phyloP scores from a whole-genome alignment of 2,329 filamentous ascomycete species.

The Penicillium freii region DNA sequence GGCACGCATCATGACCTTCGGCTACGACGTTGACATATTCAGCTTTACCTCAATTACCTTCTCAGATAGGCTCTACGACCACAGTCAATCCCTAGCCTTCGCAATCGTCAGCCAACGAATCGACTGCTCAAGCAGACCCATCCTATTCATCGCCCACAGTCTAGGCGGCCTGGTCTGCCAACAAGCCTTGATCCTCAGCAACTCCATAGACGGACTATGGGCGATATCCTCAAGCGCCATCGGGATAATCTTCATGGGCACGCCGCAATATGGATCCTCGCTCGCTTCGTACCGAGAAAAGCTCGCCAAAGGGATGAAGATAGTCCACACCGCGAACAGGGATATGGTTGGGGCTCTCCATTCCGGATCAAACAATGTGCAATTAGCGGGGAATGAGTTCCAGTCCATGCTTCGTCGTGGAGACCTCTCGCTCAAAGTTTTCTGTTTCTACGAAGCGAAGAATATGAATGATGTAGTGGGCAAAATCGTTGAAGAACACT shows the following conservation, averaged over 20 bases:
- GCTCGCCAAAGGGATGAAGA: neutral
- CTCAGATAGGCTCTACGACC: neutral
- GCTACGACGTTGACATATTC: conserved; percentile 4
- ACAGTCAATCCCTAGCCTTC: conserved; percentile 5
- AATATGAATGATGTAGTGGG: conserved; percentile 8
- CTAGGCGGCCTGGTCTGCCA: conserved; percentile 31
- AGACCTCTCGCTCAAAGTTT: conserved; percentile 5
- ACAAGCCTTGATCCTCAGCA: conserved; percentile 11
- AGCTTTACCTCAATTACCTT: neutral
- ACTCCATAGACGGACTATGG: conserved; percentile 8
- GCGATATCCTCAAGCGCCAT: conserved; percentile 16
- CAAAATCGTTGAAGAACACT: conserved; percentile 12
- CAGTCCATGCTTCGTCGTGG: conserved; percentile 7
- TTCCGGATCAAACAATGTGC: neutral
- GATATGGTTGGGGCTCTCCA: conserved; percentile 1
- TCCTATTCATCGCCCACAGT: conserved; percentile 31
- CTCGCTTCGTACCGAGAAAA: conserved; percentile 6
- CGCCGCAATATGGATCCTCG: conserved; percentile 35
- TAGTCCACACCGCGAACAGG: neutral
- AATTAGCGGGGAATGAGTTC: conserved; percentile 5
- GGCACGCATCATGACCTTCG: conserved; percentile 10
- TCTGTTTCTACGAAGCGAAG: conserved; percentile 14
- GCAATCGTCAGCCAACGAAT: conserved; percentile 6
- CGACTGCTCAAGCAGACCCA: conserved; percentile 1
- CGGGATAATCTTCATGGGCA: conserved; percentile 40